Conservation (phyloP, 1,139 yeast species). For the Geotrichum klebahnii region DNA sequence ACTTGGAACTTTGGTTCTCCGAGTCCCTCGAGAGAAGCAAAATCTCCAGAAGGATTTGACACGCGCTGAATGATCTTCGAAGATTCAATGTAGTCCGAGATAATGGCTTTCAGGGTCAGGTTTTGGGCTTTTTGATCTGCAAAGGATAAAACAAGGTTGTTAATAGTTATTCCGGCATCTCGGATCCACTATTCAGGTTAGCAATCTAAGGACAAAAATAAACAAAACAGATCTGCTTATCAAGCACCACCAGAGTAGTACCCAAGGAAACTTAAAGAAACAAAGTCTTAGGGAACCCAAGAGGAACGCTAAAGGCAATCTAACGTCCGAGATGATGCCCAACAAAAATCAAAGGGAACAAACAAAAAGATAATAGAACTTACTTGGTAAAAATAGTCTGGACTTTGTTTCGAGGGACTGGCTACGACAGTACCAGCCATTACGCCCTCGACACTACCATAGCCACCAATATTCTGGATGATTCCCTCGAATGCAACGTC, state of each 20-base stretch:
- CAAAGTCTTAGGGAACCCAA: too few relatives aligned
- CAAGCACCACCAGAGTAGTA: too few relatives aligned
- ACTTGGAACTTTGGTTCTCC: slow-evolving; percentile 88
- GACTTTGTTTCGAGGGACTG: slow-evolving; percentile 63
- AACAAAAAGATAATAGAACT: slow-evolving; percentile 10
- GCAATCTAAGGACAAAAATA: neutral
- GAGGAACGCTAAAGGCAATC: too few relatives aligned
- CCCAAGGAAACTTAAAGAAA: too few relatives aligned
- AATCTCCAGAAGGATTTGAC: slow-evolving; percentile 64
- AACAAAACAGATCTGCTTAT: too few relatives aligned
- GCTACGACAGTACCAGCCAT: slow-evolving; percentile 75
- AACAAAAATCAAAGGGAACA: neutral
- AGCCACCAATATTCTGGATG: slow-evolving; percentile 62
- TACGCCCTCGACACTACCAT: slow-evolving; percentile 38
- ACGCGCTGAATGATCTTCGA: slow-evolving; percentile 59
- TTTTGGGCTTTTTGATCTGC: slow-evolving; percentile 40
- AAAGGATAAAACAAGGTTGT: slow-evolving; percentile 56
- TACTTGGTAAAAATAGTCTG: slow-evolving; percentile 72
- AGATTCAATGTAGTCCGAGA: slow-evolving; percentile 61
- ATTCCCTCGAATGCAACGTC: slow-evolving; percentile 52
- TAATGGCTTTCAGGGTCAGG: slow-evolving; percentile 36
- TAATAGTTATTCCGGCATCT: slow-evolving; percentile 80
- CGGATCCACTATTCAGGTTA: slow-evolving; percentile 57
- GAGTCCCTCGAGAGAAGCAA: slow-evolving; percentile 50
- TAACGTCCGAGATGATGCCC: neutral